A percentile compares a stretch with the other conserved stretches of the same genome.
phyloP scores from a whole-genome alignment of 345 rosid species.

The Aurinia saxatilis region DNA sequence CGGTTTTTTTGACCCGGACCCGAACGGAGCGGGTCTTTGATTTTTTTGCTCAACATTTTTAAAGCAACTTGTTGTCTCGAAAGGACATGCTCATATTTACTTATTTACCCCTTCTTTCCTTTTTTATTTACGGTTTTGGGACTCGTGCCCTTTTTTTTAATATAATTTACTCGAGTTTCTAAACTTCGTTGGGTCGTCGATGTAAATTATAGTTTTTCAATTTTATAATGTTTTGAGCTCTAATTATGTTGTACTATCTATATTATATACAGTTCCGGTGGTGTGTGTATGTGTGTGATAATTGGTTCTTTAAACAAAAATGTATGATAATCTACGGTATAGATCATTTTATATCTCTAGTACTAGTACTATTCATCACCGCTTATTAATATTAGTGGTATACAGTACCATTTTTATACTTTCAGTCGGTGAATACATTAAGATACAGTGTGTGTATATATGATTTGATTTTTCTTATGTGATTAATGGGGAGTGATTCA shows the following conservation, averaged over 20 bases:
- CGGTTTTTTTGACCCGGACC: slow-evolving; percentile 27
- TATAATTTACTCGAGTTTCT: slow-evolving; percentile 19
- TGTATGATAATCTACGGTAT: too few species aligned
- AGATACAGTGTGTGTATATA: too few species aligned
- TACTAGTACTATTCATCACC: too few species aligned
- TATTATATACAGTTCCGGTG: too few species aligned
- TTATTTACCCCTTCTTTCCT: not conserved
- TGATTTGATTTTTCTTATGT: too few species aligned
- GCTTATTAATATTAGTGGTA: too few species aligned
- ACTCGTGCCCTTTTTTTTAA: slow-evolving; percentile 15
- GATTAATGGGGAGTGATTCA: too few species aligned
- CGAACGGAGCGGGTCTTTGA: slow-evolving; percentile 28
- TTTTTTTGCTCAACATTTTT: slow-evolving; percentile 3
- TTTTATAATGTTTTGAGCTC: not conserved
- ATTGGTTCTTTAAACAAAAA: too few species aligned
- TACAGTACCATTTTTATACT: too few species aligned
- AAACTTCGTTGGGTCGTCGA: slow-evolving; percentile 22
- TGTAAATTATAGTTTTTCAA: not conserved
- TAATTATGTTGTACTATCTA: not conserved
- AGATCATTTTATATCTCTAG: too few species aligned
- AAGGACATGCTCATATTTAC: slow-evolving; percentile 2
- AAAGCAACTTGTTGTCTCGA: slow-evolving; percentile 29
- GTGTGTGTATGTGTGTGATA: too few species aligned
- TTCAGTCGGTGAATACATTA: too few species aligned
- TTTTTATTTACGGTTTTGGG: slow-evolving; percentile 30